Conservation (phyloP, 2,329 filamentous ascomycete genomes). For the Phoma herbarum region DNA sequence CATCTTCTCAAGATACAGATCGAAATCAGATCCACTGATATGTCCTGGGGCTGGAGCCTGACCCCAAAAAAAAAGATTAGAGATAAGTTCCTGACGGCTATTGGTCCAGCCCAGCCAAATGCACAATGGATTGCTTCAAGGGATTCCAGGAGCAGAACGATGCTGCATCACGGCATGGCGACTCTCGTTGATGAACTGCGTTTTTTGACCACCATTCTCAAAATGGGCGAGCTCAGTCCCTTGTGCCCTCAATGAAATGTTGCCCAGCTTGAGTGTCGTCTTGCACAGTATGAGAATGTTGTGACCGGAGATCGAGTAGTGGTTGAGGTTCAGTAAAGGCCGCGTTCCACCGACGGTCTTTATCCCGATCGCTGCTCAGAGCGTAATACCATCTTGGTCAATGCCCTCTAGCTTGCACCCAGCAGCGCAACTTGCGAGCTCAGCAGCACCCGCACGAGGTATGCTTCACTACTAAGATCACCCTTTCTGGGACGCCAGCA, state of each 20-base stretch:
- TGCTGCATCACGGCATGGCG: background rate
- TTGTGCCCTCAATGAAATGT: background rate
- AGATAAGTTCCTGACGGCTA: too few species aligned
- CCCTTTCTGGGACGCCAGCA: too few species aligned
- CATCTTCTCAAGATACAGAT: background rate
- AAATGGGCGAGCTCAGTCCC: background rate
- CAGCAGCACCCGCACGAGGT: too few species aligned
- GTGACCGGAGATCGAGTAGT: background rate
- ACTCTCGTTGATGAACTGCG: background rate
- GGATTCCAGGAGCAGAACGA: background rate
- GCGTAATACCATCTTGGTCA: background rate
- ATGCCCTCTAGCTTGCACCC: background rate
- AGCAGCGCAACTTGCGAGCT: too few species aligned
- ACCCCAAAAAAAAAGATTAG: background rate
- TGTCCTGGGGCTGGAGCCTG: too few species aligned
- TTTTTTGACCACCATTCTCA: background rate
- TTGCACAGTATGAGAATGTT: background rate
- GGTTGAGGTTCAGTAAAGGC: background rate
- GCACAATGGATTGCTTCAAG: background rate
- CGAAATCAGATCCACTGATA: background rate
- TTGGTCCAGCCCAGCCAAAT: too few species aligned
- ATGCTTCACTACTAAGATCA: too few species aligned
- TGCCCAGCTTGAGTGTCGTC: background rate
- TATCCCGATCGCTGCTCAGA: background rate
- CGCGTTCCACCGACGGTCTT: background rate